Evolutionary conservation across 805 yeast genomes (phyloP).

Genomic region (Candida oleophila): DNA sequence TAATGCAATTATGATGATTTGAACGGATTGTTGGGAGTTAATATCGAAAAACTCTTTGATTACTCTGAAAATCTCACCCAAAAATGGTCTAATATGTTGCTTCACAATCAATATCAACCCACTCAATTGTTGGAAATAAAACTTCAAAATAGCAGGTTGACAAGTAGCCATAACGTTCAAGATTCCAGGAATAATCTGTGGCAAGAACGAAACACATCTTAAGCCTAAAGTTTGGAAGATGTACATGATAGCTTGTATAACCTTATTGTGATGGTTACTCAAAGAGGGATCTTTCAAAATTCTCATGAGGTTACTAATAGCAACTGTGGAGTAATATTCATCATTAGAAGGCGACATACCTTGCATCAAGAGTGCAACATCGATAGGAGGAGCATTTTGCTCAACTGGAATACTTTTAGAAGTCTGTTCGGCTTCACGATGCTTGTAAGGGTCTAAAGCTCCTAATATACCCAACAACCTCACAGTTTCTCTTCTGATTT

Average conservation of each 20-base stretch:
- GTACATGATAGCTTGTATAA: constrained; percentile 90
- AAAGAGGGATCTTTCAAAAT: constrained; percentile 83
- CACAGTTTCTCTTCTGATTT: constrained; percentile 83
- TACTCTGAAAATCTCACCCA: constrained; percentile 70
- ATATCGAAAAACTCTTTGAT: constrained; percentile 68
- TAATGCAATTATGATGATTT: constrained; percentile 74
- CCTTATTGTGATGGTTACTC: constrained; percentile 83
- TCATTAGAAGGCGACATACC: constrained; percentile 92
- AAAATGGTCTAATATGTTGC: constrained; percentile 83
- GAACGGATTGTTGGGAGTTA: constrained; percentile 52
- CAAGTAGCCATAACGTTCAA: constrained; percentile 80
- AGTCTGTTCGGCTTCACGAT: constrained; percentile 81
- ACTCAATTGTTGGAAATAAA: constrained; percentile 86
- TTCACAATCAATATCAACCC: constrained; percentile 78
- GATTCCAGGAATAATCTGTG: constrained; percentile 86
- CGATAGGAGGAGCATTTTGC: constrained; percentile 87
- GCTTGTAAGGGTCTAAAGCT: constrained; percentile 95
- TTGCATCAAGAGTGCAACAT: constrained; percentile 84
- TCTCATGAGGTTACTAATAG: constrained; percentile 78
- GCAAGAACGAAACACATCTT: constrained; percentile 85
- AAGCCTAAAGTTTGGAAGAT: constrained; percentile 87
- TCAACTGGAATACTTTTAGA: constrained; percentile 58
- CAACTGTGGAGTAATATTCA: constrained; percentile 94
- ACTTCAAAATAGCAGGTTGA: constrained; percentile 75
- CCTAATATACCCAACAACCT: constrained; percentile 89